These are phyloP conservation scores for Claviceps sp. DNA, from an alignment of 2,329 filamentous ascomycete genomes.

Conservation along the genomic window DNA sequence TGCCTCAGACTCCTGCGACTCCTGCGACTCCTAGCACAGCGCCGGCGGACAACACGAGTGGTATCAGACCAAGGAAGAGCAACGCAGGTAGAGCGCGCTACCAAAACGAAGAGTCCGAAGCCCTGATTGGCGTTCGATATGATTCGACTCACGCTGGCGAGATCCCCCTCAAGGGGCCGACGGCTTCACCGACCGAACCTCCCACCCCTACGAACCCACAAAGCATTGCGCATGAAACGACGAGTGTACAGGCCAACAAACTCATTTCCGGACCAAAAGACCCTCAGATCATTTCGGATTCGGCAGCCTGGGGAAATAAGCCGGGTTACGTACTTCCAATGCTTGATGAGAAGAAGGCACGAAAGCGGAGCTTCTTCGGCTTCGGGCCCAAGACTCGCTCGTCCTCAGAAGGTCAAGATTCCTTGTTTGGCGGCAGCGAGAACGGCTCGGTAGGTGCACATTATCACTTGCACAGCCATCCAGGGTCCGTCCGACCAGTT, in stretches of 20 bases:
- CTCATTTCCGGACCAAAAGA: slow-evolving; percentile 78
- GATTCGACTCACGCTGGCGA: slow-evolving; percentile 41
- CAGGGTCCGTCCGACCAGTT: slow-evolving; percentile 50
- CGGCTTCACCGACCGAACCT: slow-evolving; percentile 19
- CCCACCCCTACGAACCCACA: slow-evolving; percentile 18
- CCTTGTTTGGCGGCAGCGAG: slow-evolving; percentile 36
- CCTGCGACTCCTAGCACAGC: slow-evolving; percentile 10
- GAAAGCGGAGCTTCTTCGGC: slow-evolving; percentile 70
- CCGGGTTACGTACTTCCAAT: slow-evolving; percentile 34
- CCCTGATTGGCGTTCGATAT: slow-evolving; percentile 44
- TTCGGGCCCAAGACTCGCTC: slow-evolving; percentile 47
- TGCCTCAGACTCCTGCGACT: background rate
- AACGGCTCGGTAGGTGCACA: slow-evolving; percentile 25
- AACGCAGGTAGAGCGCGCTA: slow-evolving; percentile 20
- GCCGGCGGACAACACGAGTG: slow-evolving; percentile 10
- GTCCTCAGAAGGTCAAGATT: slow-evolving; percentile 45
- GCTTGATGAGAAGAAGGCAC: slow-evolving; percentile 61
- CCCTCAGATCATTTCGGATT: slow-evolving; percentile 69
- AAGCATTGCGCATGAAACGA: slow-evolving; percentile 19
- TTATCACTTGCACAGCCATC: slow-evolving; percentile 26
- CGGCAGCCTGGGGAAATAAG: slow-evolving; percentile 76
- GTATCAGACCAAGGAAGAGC: slow-evolving; percentile 18
- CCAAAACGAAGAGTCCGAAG: slow-evolving; percentile 26
- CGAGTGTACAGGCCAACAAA: slow-evolving; percentile 25
- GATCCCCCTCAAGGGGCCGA: slow-evolving; percentile 29